A percentile compares a stretch with the other conserved stretches of the same genome.
phyloP scores from a whole-genome alignment of 2,329 filamentous ascomycete genomes.

The Torrubiellomyces zombiae region DNA sequence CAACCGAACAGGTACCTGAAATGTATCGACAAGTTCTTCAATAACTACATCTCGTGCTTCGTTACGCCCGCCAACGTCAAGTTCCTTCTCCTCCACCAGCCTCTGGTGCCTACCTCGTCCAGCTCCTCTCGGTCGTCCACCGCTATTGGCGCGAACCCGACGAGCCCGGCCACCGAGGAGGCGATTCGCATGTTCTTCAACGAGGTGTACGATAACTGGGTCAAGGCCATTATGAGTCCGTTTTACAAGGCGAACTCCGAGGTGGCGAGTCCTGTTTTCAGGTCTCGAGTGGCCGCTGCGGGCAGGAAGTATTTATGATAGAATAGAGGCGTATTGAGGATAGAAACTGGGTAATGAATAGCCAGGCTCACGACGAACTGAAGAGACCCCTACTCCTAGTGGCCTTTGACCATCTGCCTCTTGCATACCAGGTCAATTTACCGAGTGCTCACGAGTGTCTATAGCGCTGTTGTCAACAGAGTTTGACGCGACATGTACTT shows the following conservation, averaged over 20 bases:
- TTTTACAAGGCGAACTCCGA: constrained; percentile 81
- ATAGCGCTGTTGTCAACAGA: too few species aligned
- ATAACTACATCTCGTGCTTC: constrained; percentile 89
- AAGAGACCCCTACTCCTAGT: too few species aligned
- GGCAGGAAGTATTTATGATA: constrained; percentile 82
- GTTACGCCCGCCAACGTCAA: constrained; percentile 84
- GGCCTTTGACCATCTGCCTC: too few species aligned
- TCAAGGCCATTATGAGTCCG: constrained; percentile 93
- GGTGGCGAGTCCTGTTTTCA: constrained; percentile 75
- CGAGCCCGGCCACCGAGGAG: constrained; percentile 81
- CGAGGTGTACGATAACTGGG: constrained; percentile 92
- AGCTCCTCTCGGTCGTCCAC: constrained; percentile 41
- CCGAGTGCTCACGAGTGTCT: too few species aligned
- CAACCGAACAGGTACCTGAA: constrained; percentile 63
- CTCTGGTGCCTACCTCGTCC: constrained; percentile 27
- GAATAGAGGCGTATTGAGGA: too few species aligned
- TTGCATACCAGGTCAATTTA: too few species aligned
- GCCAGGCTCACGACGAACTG: too few species aligned
- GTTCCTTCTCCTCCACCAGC: constrained; percentile 86
- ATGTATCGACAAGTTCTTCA: constrained; percentile 90
- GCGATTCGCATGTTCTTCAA: constrained; percentile 87
- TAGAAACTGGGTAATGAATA: too few species aligned
- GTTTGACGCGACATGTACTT: too few species aligned
- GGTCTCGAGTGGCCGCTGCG: constrained; percentile 63
- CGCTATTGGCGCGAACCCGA: constrained; percentile 71